These are phyloP conservation scores for Pseudevernia furfuracea DNA, from an alignment of 495 filamentous ascomycete species.

Conservation along the genomic window DNA sequence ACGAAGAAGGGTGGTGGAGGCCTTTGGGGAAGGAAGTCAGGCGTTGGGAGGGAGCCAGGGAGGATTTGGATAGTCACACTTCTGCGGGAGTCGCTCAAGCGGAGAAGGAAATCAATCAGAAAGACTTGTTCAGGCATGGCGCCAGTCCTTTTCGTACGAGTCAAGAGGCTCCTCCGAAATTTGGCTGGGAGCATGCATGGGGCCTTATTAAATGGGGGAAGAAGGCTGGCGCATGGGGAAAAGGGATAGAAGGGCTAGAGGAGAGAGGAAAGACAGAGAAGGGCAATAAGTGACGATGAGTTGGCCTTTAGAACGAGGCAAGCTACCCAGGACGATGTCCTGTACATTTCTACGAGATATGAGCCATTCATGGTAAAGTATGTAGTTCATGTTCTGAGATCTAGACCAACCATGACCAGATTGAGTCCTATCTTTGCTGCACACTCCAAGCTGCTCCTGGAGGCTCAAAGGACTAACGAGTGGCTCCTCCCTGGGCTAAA, in stretches of 20 bases:
- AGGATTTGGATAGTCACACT: neutral
- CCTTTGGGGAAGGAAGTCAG: conserved; percentile 51
- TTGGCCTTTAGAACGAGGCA: neutral
- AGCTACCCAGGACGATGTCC: neutral
- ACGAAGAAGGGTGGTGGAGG: conserved; percentile 52
- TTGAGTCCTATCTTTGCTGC: neutral
- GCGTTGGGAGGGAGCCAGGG: conserved; percentile 45
- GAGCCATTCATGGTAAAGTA: neutral
- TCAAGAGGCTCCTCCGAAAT: conserved; percentile 39
- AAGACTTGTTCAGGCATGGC: conserved; percentile 30
- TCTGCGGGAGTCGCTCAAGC: conserved; percentile 31
- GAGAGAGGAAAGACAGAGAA: conserved; percentile 25
- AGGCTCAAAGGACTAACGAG: neutral
- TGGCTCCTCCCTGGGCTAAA: neutral
- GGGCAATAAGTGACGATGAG: neutral
- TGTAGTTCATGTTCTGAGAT: neutral
- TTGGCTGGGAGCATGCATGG: conserved; percentile 46
- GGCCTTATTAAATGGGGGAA: conserved; percentile 45
- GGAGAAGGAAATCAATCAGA: conserved; percentile 26
- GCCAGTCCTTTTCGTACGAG: conserved; percentile 41
- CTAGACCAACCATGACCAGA: neutral
- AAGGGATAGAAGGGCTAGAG: conserved; percentile 40
- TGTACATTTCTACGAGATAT: neutral
- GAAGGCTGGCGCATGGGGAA: conserved; percentile 46
- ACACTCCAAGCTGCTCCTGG: neutral